Conservation (phyloP, 345 rosid species). For the Brassica napus region DNA sequence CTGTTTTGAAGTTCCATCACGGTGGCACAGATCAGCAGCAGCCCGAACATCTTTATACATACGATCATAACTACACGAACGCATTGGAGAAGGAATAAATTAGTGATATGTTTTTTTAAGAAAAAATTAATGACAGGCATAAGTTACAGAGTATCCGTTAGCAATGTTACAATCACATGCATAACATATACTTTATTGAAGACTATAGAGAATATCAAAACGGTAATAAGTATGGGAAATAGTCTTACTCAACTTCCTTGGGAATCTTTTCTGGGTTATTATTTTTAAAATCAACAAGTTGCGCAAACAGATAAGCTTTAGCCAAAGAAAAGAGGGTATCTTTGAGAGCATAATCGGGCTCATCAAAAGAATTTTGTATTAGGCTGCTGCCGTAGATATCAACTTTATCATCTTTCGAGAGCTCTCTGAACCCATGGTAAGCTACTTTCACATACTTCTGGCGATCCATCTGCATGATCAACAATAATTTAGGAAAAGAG, state of each 20-base stretch:
- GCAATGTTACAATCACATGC: neutral
- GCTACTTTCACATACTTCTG: slow-evolving; percentile 98
- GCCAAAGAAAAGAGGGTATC: slow-evolving; percentile 97
- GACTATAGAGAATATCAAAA: neutral
- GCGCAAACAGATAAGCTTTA: slow-evolving; percentile 94
- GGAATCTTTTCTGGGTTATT: slow-evolving; percentile 71
- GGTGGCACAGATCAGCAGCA: slow-evolving; percentile 98
- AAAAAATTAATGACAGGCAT: neutral
- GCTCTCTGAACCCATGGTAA: slow-evolving; percentile 91
- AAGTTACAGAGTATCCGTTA: neutral
- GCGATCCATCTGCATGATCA: slow-evolving; percentile 80
- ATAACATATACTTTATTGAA: neutral
- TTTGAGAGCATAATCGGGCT: slow-evolving; percentile 91
- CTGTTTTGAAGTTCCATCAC: slow-evolving; percentile 94
- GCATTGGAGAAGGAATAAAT: neutral
- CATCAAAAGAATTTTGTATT: slow-evolving; percentile 86
- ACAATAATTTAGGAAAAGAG: slow-evolving; percentile 10
- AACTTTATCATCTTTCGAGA: slow-evolving; percentile 91
- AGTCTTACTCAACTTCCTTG: slow-evolving; percentile 64
- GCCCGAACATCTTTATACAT: slow-evolving; percentile 97
- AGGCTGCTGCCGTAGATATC: slow-evolving; percentile 82
- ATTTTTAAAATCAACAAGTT: slow-evolving; percentile 89
- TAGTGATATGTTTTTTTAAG: neutral
- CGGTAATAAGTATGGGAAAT: neutral
- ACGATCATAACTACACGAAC: slow-evolving; percentile 59